phyloP scores from a whole-genome alignment of 495 filamentous ascomycete species.

The Xylaria bambusicola region DNA sequence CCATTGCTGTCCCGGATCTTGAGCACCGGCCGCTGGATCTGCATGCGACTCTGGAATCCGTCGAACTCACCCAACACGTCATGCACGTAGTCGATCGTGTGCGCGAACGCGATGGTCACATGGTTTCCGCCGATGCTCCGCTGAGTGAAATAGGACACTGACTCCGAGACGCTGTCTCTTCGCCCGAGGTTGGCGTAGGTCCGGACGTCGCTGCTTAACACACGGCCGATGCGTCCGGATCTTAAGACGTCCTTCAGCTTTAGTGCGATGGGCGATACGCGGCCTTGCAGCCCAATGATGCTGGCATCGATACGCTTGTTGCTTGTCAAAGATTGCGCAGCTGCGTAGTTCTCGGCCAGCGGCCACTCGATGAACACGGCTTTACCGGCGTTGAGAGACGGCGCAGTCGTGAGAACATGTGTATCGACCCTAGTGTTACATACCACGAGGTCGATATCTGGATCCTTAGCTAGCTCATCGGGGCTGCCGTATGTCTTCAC shows the following conservation, averaged over 20 bases:
- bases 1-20: conserved; percentile 32
- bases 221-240: conserved; percentile 53
- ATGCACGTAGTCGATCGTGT: conserved; percentile 47
- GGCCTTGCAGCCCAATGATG: conserved; percentile 56
- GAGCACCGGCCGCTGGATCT: conserved; percentile 48
- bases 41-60: conserved; percentile 41
- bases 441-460: conserved; percentile 61
- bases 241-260: conserved; percentile 52
- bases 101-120: conserved; percentile 55
- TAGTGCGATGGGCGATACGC: conserved; percentile 41
- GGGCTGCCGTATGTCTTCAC: conserved; percentile 56
- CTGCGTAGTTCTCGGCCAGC: conserved; percentile 37
- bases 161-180: conserved; percentile 33
- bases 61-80: conserved; percentile 48
- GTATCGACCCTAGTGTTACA: conserved; percentile 55
- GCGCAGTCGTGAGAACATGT: conserved; percentile 40
- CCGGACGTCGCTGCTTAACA: conserved; percentile 55
- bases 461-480: conserved; percentile 45
- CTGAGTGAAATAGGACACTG: conserved; percentile 47
- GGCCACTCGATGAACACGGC: conserved; percentile 63
- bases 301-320: conserved; percentile 41
- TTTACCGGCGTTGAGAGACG: conserved; percentile 58
- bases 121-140: conserved; percentile 51
- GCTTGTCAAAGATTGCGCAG: conserved; percentile 48
- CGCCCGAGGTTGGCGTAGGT: conserved; percentile 39